Percentiles rank a stretch among this genome's conserved stretches.
These are phyloP conservation scores for Tuber calosporum DNA, from an alignment of 495 filamentous ascomycete genomes.

Conservation along the genomic window DNA sequence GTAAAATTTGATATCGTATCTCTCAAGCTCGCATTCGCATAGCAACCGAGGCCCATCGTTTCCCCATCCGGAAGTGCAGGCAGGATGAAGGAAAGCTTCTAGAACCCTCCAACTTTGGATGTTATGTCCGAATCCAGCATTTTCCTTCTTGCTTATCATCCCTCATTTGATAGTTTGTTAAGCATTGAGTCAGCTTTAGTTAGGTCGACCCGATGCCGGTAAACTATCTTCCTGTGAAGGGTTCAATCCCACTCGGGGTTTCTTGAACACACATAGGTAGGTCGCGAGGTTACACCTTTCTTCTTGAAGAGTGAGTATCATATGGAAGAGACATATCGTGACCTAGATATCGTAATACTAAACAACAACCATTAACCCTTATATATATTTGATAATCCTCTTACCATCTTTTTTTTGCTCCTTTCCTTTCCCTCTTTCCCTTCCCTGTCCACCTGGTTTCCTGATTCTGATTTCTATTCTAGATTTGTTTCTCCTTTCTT, in stretches of 20 bases:
- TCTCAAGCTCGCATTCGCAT: not conserved
- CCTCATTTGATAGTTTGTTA: not conserved
- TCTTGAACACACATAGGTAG: not conserved
- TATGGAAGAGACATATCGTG: not conserved
- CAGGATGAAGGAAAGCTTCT: not conserved
- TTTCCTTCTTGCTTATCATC: not conserved
- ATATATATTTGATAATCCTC: not conserved
- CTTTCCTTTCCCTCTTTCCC: not conserved
- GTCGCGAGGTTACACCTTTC: not conserved
- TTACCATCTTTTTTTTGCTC: not conserved
- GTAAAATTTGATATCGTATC: not conserved
- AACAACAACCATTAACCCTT: not conserved
- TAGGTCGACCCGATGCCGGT: not conserved
- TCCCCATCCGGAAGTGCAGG: not conserved
- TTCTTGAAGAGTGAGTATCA: not conserved
- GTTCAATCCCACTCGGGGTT: constrained; percentile 2
- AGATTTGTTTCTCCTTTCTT: not conserved
- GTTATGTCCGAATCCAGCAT: not conserved
- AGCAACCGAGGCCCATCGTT: not conserved
- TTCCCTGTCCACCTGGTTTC: not conserved
- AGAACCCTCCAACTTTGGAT: not conserved
- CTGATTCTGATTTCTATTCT: not conserved
- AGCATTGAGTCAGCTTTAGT: constrained; percentile 4
- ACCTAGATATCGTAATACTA: not conserved
- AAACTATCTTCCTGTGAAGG: not conserved